A percentile compares a stretch with the other conserved stretches of the same genome.
phyloP scores from a whole-genome alignment of 176 grass and related monocot genomes.

The Neostapfia colusana region DNA sequence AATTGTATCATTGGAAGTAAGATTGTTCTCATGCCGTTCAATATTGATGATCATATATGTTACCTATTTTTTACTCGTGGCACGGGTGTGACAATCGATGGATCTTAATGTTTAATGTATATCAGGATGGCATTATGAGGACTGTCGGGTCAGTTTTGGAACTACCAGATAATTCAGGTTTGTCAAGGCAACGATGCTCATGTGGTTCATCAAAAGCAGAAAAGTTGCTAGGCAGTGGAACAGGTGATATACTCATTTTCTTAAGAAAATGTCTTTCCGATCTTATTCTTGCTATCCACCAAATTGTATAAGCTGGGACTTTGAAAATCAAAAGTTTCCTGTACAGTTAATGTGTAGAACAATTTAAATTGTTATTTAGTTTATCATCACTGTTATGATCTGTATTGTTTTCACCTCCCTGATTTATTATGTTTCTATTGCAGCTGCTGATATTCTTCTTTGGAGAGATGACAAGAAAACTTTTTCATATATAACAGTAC shows the following conservation, averaged over 20 bases:
- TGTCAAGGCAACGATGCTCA: slow-evolving; percentile 44
- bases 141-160: slow-evolving; percentile 38
- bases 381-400: slow-evolving; percentile 3
- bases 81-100: slow-evolving; percentile 14
- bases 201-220: slow-evolving; percentile 61
- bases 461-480: slow-evolving; percentile 93
- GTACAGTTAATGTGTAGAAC: slow-evolving; percentile 10
- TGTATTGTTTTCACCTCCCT: slow-evolving; percentile 18
- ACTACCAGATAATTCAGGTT: slow-evolving; percentile 15
- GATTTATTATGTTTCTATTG: slow-evolving; percentile 37
- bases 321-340: slow-evolving; percentile 10
- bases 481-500: slow-evolving; percentile 67
- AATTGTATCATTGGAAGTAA: slow-evolving; percentile 76
- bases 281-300: slow-evolving; percentile 20
- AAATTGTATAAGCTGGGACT: background rate
- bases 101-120: slow-evolving; percentile 30
- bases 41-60: slow-evolving; percentile 26
- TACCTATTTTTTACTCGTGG: background rate
- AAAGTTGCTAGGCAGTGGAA: slow-evolving; percentile 77
- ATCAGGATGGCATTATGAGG: slow-evolving; percentile 69
- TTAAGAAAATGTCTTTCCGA: background rate
- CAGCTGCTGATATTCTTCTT: slow-evolving; percentile 92
- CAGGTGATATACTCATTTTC: slow-evolving; percentile 50
- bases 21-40: slow-evolving; percentile 17
- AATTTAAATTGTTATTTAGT: slow-evolving; percentile 8